Evolutionary conservation across 495 filamentous ascomycete species (phyloP).

Genomic region (Emericellopsis terricola): DNA sequence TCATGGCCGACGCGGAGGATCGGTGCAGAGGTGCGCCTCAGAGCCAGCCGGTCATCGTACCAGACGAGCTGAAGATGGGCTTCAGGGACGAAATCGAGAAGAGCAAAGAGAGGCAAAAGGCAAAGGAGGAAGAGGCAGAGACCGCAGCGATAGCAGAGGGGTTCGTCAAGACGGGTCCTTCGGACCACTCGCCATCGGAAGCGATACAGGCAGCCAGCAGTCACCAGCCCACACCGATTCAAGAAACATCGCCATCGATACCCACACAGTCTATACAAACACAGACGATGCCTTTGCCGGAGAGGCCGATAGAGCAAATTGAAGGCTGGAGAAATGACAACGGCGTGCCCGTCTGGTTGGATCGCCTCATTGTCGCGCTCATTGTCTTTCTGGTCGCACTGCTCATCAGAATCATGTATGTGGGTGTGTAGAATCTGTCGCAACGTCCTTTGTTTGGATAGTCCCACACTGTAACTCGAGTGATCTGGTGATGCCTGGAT

Average conservation of each 20-base stretch:
- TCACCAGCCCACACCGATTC: background rate
- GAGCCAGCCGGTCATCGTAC: slow-evolving; percentile 29
- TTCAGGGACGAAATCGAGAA: slow-evolving; percentile 34
- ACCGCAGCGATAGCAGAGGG: background rate
- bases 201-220: too few species aligned
- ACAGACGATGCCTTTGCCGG: background rate
- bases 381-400: slow-evolving; percentile 31
- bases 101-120: slow-evolving; percentile 2
- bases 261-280: background rate
- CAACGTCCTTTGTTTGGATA: too few species aligned
- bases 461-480: too few species aligned
- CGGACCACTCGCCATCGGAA: too few species aligned
- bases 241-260: background rate
- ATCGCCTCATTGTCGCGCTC: slow-evolving; percentile 36
- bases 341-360: slow-evolving; percentile 39
- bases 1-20: slow-evolving; percentile 48
- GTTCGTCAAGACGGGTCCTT: slow-evolving; percentile 1
- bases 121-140: background rate
- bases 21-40: slow-evolving; percentile 21
- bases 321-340: slow-evolving; percentile 11
- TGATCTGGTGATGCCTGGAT: too few species aligned
- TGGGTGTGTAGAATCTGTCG: too few species aligned
- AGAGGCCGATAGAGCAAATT: slow-evolving; percentile 1
- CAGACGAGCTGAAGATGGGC: slow-evolving; percentile 39
- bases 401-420: slow-evolving; percentile 26